Conservation (phyloP, 1,284 basidiomycete genomes). For the Stereum hirsutum region DNA sequence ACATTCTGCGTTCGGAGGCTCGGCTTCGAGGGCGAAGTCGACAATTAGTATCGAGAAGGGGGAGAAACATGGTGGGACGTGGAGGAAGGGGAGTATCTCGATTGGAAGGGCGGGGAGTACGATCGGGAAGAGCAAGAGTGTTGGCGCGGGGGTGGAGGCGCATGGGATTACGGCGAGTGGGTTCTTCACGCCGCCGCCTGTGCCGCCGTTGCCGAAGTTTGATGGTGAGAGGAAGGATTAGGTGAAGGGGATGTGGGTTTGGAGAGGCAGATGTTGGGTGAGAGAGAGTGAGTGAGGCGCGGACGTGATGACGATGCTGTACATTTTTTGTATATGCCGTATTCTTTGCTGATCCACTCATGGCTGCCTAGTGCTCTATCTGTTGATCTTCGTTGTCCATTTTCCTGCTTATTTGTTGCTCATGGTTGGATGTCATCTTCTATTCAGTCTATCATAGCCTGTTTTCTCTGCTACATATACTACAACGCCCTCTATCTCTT, state of each 20-base stretch:
- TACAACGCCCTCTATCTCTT: no score
- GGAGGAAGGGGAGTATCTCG: slow-evolving; percentile 49
- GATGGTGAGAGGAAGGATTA: slow-evolving; percentile 2
- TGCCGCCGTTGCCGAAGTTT: slow-evolving; percentile 22
- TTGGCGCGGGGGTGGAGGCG: slow-evolving; percentile 62
- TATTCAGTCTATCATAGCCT: no score
- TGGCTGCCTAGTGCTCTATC: no score
- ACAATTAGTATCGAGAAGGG: slow-evolving; percentile 51
- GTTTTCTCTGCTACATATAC: no score
- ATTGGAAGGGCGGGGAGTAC: slow-evolving; percentile 44
- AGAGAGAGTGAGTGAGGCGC: no score
- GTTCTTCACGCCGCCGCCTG: slow-evolving; percentile 56
- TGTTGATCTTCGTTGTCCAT: no score
- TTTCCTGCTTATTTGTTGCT: no score
- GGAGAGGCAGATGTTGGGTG: no score
- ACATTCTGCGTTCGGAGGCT: slow-evolving; percentile 15
- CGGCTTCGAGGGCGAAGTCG: slow-evolving; percentile 36
- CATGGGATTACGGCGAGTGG: slow-evolving; percentile 62
- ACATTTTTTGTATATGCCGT: no score
- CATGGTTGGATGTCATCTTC: no score
- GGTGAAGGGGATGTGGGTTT: neutral
- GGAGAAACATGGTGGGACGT: slow-evolving; percentile 16
- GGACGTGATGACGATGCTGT: no score
- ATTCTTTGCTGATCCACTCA: no score
- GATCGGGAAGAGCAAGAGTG: slow-evolving; percentile 47